Evolutionary conservation across 805 yeast genomes (phyloP), one percentile per base, ranked within the genome.

Genomic region (Candida tammaniensis): DNA sequence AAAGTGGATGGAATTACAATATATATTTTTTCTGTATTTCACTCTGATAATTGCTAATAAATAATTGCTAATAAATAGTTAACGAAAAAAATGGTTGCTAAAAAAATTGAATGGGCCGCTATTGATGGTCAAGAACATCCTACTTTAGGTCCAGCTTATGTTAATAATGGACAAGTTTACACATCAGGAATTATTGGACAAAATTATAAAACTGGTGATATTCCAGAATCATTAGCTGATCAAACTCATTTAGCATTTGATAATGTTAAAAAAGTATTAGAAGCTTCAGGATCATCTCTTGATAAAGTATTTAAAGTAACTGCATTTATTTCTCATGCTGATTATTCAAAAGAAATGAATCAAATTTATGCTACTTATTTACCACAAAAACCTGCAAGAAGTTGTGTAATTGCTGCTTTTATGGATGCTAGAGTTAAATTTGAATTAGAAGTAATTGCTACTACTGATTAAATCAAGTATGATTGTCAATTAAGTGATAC

Each of bases 401-500:
- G 73, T 30, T 72, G 78, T 49, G 60, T 76, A 23, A 59, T 72
- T 33, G 78, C 70, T 21, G 67, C 58, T 6, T 75, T 76, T 57
- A 76, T 77, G 48, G 68, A 73, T 49, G 61, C 70, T 8, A 47
- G 57, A n/a, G 42, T 75, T 34, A 65, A 71, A 44, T 72, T 76
- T 30, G 82, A 76, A 48, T 48, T 75, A 35, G 80, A 76, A 47
- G 67, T 70, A 32, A 57, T 74, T 48, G 75, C 76, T 21, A 46
- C 61, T 22, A 29, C 49, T 17, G 55, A 59, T 21, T 51, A 47
- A 16, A 15, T 78, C n/a, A n/a, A n/a, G n/a, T n/a, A n/a, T n/a
- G n/a, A n/a, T n/a, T n/a, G n/a, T n/a, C n/a, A n/a, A n/a, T n/a
- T n/a, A n/a, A n/a, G n/a, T n/a, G n/a, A n/a, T n/a, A n/a, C n/a